Percentiles rank a stretch among this genome's conserved stretches.
phyloP scores from a whole-genome alignment of 2,329 filamentous ascomycete genomes.

The Aphanocladium album region DNA sequence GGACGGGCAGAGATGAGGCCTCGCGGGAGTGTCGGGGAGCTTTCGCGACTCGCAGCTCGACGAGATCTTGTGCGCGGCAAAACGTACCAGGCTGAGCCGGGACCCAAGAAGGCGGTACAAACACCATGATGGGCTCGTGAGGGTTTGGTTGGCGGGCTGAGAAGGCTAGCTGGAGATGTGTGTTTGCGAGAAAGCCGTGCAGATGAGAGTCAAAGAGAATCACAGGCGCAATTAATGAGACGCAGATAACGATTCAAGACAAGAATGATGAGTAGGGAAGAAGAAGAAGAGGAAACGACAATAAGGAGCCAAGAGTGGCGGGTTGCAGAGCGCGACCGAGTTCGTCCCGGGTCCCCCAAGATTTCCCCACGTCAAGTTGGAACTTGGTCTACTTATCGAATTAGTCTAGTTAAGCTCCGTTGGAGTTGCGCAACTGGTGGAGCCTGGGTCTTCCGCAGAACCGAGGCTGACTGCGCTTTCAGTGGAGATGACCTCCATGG shows the following conservation, averaged over 20 bases:
- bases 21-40: too few relatives aligned
- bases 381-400: too few relatives aligned
- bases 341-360: background rate
- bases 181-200: background rate
- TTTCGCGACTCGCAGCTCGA: too few relatives aligned
- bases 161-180: background rate
- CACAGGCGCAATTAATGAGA: background rate
- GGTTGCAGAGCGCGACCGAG: background rate
- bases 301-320: background rate
- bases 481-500: too few relatives aligned
- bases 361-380: background rate
- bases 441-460: background rate
- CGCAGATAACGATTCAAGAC: too few relatives aligned
- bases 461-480: too few relatives aligned
- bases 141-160: background rate
- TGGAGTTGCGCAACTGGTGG: background rate
- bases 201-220: background rate
- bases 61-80: too few relatives aligned
- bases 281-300: background rate
- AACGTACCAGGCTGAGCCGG: conserved; percentile 51
- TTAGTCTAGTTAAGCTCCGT: too few relatives aligned
- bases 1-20: too few relatives aligned
- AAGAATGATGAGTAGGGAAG: background rate
- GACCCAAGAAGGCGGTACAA: conserved; percentile 57
- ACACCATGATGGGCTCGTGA: conserved; percentile 40